Base-by-base conservation (phyloP, 305 asterid species). In the Fraxinus albicans region DNA sequence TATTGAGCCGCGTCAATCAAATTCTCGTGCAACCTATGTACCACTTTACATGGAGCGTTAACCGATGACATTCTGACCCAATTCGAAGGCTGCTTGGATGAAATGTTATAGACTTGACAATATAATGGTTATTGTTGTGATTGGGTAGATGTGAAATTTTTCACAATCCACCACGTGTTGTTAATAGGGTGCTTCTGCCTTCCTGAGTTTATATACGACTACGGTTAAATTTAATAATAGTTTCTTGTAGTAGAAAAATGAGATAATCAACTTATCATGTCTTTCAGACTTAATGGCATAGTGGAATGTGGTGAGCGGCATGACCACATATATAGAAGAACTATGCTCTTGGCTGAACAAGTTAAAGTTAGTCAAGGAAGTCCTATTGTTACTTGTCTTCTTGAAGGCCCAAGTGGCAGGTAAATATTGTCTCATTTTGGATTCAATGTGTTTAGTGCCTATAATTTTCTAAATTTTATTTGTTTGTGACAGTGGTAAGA, bases 381-480 rank as follows among this genome's bases (percentile, higher is more conserved):
- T 85, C 97, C 97, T 36, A 94, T 97, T 82, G 87, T 97, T 85
- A 93, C 98, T 76, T 93, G 96, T 79, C 99, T 96, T 89, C 91
- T 97, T 76, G 98, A 95, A 95, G 99, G 99, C 79, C 97, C 98
- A 77, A 93, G 97, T 89, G 99, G 99, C 91, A 97, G 99, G 99
- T 94, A 86, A 77, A 65, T 67, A 73, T 83, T 35, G 40, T 34
- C 76, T 42, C 78, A 85, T 69, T 31, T 35, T 83, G 73, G 76
- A 40, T 81, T 82, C 50, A 29, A 17, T 63, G 72, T 80, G 55
- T 82, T 40, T 27, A 77, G 84, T 83, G 38, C 74, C 38, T 9
- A 33, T 70, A 77, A 77, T 65, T 55, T n/a, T 40, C 23, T 63
- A 78, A 74, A 82, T 47, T 47, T 78, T 77, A 73, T 82, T 78